Base-by-base conservation (phyloP, 2,329 filamentous ascomycete species). In the Curvularia sp. region DNA sequence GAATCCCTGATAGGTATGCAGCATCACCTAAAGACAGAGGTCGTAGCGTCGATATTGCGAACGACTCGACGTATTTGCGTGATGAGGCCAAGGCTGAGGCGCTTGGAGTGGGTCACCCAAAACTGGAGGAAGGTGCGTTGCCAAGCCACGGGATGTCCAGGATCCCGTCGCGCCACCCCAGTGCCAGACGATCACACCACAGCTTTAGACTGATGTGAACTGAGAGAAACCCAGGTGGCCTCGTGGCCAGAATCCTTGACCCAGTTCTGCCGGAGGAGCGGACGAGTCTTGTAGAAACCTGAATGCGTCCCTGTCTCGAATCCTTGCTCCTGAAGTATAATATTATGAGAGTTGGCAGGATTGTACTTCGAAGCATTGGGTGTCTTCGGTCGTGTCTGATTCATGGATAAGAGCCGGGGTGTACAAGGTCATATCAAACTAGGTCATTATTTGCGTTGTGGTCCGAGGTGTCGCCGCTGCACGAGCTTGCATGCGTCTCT, bases 381-480 rank as follows among this genome's bases (percentile, higher is more conserved):
- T 23, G 18, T 34, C 18, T 25, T 27, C 19, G 34, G 15, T 28
- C 19, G 43, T 13, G 21, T 42, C 25, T 30, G 34, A 49, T 39
- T 39, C 25, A 49, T 23, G 19, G 27, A 9, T 18, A 42, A 25
- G 36, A 10, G 42, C 34, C 34, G 18, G 34, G 34, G 15, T 36
- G 15, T 34, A 5, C 28, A 19, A 13, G 23, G 27, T 34, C 23
- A 32, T 34, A 10, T 23, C 28, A 19, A 39, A 28, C n/a, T 30
- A 27, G 42, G 42, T 13, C 43, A 2, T 34, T 23, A 38, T 19
- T 10, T 8, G 27, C 36, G 18, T 32, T 19, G 13, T n/a, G 8
- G 19, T 46, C 50, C 52, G 52, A 55, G 36, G 52, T 49, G 27
- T 3, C 18, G 45, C 52, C 52, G 52, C 27, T 9, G 36, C 45